Conservation (phyloP, 805 yeast species). For the Debaryomyces maramus region DNA sequence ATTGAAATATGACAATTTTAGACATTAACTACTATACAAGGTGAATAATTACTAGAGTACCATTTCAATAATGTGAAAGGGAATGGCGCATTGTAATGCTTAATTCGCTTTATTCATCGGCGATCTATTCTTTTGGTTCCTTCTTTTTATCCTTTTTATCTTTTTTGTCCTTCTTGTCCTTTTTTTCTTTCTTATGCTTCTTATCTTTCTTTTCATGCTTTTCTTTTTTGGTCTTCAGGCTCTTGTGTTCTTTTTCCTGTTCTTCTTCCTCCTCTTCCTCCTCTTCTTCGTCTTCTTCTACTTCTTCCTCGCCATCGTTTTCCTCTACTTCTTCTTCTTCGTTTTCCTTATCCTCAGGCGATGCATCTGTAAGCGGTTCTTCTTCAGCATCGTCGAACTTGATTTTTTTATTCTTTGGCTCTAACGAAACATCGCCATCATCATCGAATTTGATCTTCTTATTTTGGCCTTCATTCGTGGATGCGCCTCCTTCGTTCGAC, state of each 20-base stretch:
- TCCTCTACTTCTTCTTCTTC: slow-evolving; percentile 18
- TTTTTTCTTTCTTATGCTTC: slow-evolving; percentile 24
- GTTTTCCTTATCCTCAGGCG: slow-evolving; percentile 13
- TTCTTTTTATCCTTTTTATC: slow-evolving; percentile 22
- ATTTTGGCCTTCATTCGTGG: slow-evolving; percentile 13
- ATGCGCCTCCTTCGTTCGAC: not conserved
- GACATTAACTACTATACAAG: not conserved
- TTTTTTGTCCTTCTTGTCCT: slow-evolving; percentile 25
- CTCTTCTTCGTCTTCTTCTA: slow-evolving; percentile 12
- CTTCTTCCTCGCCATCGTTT: slow-evolving; percentile 15
- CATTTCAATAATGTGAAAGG: slow-evolving; percentile 1
- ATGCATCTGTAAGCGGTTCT: slow-evolving; percentile 8
- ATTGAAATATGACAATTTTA: not conserved
- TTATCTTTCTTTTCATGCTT: slow-evolving; percentile 19
- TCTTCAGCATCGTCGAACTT: slow-evolving; percentile 23
- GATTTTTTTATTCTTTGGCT: slow-evolving; percentile 21
- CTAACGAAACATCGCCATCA: slow-evolving; percentile 7
- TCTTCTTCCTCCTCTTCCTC: slow-evolving; percentile 17
- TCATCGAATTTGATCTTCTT: slow-evolving; percentile 29
- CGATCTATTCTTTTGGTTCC: slow-evolving; percentile 19
- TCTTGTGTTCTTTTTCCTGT: slow-evolving; percentile 13
- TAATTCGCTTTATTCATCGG: too few species aligned
- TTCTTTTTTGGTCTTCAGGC: slow-evolving; percentile 8
- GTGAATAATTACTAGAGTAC: not conserved
- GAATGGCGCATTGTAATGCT: slow-evolving; percentile 2